Conservation (phyloP, 805 yeast genomes). For the Pichia exigua region DNA sequence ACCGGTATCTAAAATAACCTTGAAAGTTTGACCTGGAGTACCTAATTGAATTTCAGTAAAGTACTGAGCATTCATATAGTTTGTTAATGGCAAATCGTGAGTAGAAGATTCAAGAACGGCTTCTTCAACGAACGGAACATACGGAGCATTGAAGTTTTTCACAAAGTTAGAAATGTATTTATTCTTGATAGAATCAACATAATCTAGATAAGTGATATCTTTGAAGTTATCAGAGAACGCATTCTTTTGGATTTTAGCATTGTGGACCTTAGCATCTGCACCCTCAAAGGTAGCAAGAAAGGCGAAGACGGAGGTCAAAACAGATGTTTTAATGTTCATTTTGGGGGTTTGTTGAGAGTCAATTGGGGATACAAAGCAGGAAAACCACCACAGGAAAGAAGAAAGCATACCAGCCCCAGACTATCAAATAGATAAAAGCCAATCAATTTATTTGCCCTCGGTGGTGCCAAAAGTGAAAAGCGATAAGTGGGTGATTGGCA, state of each 20-base stretch:
- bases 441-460: background rate
- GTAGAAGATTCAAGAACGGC: slow-evolving; percentile 28
- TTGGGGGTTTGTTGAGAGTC: background rate
- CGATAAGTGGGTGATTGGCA: background rate
- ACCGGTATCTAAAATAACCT: slow-evolving; percentile 94
- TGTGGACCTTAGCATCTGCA: slow-evolving; percentile 39
- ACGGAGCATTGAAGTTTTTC: slow-evolving; percentile 20
- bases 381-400: background rate
- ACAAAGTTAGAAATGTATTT: slow-evolving; percentile 34
- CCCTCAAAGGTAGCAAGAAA: slow-evolving; percentile 4
- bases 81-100: slow-evolving; percentile 79
- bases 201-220: slow-evolving; percentile 38
- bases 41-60: slow-evolving; percentile 87
- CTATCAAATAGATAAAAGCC: background rate
- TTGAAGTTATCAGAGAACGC: slow-evolving; percentile 40
- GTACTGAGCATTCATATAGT: slow-evolving; percentile 94
- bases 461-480: background rate
- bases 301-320: slow-evolving; percentile 31
- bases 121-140: slow-evolving; percentile 36
- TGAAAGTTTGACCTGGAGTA: slow-evolving; percentile 88
- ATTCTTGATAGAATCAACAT: slow-evolving; percentile 39
- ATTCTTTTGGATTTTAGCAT: slow-evolving; percentile 40
- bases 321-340: slow-evolving; percentile 16
- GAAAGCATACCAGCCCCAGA: background rate
- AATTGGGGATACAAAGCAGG: background rate